Evolutionary conservation across 176 grass and related monocot genomes (phyloP), one percentile per base, ranked within the genome.

Genomic region (Raddia guianensis): DNA sequence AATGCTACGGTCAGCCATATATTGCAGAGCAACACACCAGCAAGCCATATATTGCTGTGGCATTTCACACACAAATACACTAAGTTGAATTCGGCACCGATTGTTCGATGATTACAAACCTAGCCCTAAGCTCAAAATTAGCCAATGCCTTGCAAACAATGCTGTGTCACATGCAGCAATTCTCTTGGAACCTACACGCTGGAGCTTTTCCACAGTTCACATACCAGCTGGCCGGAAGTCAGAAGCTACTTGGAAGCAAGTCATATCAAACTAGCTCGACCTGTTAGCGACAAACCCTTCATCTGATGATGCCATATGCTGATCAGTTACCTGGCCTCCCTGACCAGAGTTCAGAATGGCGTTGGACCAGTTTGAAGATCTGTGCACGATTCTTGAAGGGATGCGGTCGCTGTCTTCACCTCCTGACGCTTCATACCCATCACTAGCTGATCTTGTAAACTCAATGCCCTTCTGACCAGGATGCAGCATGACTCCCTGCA

Each of bases 351-450:
- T 51, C 1, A 97, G 59, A 15, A 91, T 71, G 51, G 79, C 72
- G 51, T 60, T 89, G 1, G 91, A 63, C 96, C 96, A 99, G 49
- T 95, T 95, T 8, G 93, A 77, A 0, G 96, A 95, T 56, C 96
- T 86, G 73, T 99, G 96, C 46, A 99, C 92, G 27, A 95, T 99
- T 57, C 97, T 92, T 0, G 97, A 99, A 0, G 97, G 97, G 53
- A 99, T 95, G 18, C 93, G 85, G 54, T 99, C 93, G 5, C 92
- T 95, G 74, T 99, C 97, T 74, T 99, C 97, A 5, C 96, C 97
- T 62, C 97, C 97, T 4, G 97, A 99, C 50, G 97, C 97, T 80
- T 99, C 97, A 52, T 96, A 95, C 0, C 97, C 97, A 2, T 99
- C 97, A 3, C 97, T 99, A 1, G 93, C 86, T 0, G 97, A 99